These are phyloP conservation scores for Leavenworthia alabamica DNA, from an alignment of 345 rosid genomes.

Conservation along the genomic window DNA sequence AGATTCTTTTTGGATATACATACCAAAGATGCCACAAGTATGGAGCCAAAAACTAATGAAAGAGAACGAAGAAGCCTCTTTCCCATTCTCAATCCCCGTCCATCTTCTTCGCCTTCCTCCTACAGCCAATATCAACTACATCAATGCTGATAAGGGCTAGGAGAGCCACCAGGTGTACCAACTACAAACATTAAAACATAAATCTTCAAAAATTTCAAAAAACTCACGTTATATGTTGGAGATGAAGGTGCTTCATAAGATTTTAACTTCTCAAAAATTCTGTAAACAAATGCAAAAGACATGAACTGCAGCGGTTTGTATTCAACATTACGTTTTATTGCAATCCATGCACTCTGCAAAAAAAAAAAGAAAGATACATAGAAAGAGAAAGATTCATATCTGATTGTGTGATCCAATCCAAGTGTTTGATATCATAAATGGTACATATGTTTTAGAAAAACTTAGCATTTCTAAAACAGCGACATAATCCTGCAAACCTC, in stretches of 20 bases:
- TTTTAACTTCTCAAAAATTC: conserved; percentile 88
- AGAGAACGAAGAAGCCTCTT: conserved; percentile 87
- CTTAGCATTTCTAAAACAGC: not conserved
- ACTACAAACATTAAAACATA: not conserved
- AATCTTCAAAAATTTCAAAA: not conserved
- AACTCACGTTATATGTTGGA: conserved; percentile 65
- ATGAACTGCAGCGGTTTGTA: conserved; percentile 94
- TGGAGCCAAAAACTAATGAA: conserved; percentile 72
- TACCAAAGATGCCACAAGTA: conserved; percentile 87
- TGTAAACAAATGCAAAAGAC: conserved; percentile 83
- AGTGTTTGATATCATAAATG: not conserved
- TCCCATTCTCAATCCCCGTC: conserved; percentile 68
- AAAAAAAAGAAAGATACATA: too few relatives aligned
- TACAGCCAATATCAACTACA: conserved; percentile 42
- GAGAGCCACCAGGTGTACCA: not conserved
- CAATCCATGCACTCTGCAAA: conserved; percentile 81
- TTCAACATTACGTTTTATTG: conserved; percentile 61
- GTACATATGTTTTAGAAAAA: not conserved
- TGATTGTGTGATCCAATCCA: not conserved
- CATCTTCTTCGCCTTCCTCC: conserved; percentile 91
- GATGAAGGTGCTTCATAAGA: conserved; percentile 65
- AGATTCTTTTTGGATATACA: conserved; percentile 1
- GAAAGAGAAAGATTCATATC: not conserved
- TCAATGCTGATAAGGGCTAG: conserved; percentile 11
- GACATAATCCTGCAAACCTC: conserved; percentile 11